These are phyloP conservation scores for Coffea canephora DNA, from an alignment of 257 asterid species.

Conservation along the genomic window DNA sequence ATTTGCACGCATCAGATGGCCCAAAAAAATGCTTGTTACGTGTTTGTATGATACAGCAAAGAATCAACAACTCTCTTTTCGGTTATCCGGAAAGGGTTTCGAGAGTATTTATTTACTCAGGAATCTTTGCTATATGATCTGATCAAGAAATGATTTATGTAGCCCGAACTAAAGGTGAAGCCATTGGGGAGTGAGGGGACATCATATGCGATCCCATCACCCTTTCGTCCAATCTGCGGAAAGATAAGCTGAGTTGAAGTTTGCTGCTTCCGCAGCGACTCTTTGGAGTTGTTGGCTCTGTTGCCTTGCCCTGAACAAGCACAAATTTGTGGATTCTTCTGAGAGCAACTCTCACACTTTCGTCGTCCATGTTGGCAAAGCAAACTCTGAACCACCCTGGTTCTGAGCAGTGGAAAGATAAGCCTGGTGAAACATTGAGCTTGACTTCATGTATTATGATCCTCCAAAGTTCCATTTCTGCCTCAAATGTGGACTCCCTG, in stretches of 20 bases:
- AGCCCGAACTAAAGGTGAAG: constrained; percentile 52
- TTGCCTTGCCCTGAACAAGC: constrained; percentile 23
- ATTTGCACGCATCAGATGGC: background rate
- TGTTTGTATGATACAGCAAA: background rate
- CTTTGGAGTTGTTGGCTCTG: constrained; percentile 27
- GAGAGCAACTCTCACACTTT: constrained; percentile 45
- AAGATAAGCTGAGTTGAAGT: constrained; percentile 73
- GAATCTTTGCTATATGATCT: background rate
- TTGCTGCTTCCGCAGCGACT: constrained; percentile 48
- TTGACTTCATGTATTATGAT: constrained; percentile 57
- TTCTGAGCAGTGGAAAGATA: constrained; percentile 71
- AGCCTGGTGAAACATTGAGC: constrained; percentile 80
- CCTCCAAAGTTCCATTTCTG: constrained; percentile 63
- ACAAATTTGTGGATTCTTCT: constrained; percentile 56
- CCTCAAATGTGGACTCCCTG: constrained; percentile 45
- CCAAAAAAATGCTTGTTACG: constrained; percentile 1
- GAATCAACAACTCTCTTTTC: background rate
- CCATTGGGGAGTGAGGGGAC: constrained; percentile 51
- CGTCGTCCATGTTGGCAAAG: constrained; percentile 80
- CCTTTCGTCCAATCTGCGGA: constrained; percentile 54
- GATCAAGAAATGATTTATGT: constrained; percentile 16
- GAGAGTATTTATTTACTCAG: background rate
- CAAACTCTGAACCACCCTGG: constrained; percentile 91
- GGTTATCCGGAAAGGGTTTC: background rate
- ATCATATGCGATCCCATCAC: constrained; percentile 66